Evolutionary conservation across 192 early-diverging fungal genomes (phyloP), one percentile per base, ranked within the genome.

Genomic region (Helicostylum pulchrum): DNA sequence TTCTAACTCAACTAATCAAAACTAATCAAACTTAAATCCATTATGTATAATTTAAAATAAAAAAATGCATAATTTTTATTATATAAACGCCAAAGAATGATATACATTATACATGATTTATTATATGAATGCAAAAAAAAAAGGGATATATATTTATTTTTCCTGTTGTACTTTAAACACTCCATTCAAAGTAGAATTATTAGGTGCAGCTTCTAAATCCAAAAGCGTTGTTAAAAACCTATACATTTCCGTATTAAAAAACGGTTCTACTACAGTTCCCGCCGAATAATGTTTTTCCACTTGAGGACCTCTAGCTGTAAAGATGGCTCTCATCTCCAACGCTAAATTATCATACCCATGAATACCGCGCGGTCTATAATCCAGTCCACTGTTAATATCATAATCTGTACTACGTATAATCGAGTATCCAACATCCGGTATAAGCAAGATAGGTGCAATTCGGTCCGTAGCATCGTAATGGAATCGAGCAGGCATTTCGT

Each of bases 261-360:
- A 90, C 1, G 78, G 73, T n/a, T 79, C 59, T 23, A 79, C 67
- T 0, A 75, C 67, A 9, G 48, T 69, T 21, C 51, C 15, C 1
- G 43, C 9, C 0, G 9, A 39, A 15, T 57, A 17, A 21, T 61
- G 17, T 19, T 55, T 15, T 43, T 58, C 36, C 23, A 73, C 49
- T 34, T 45, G 45, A 0, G 91, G 90, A 3, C 92, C 94, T 20
- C 70, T 75, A 2, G 93, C 94, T 55, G 94, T 70, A 70, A 95
- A 94, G 9, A 92, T 88, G 2, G 92, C 89, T 7, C 90, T 80
- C 93, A 97, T 98, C 14, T 90, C 84, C 4, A 76, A 70, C 34
- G 84, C 66, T 64, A 78, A 42, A 73, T 89, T 81, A 65, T 94
- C 90, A 76, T 92, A 98, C 7, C 95, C 95, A 71, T 98, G 95